Evolutionary conservation across 2,329 filamentous ascomycete species (phyloP), one percentile per base, ranked within the genome.

Genomic region (Hymenoscyphus albidus): DNA sequence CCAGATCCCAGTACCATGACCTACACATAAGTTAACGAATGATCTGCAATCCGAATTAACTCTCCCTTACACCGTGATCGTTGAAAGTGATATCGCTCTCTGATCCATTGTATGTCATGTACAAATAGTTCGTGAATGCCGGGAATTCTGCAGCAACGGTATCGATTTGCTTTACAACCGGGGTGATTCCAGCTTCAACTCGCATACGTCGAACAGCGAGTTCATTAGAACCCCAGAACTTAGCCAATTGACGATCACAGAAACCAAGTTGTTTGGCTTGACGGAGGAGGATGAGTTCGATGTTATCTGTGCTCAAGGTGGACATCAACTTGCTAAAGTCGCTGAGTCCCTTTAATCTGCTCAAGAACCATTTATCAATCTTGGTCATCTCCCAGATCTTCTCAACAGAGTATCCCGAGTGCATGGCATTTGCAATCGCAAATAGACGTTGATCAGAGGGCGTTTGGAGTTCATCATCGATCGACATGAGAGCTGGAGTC

Each of bases 311-410:
- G 68, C 76, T 84, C 78, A 88, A 91, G 58, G 81, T 82, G 65
- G 84, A 82, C 87, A 97, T 91, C 31, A 84, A 77, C 79, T 93
- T 94, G 75, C 88, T 88, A 72, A 98, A 97, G 80, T 97, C 86
- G 78, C 88, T 96, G 10, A 99, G 82, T 35, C 90, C 89, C 85
- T 96, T 96, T 64, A 99, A 87, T 77, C 92, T 93, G 78, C 86
- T 88, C 70, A 99, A 80, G 83, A 98, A 99, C 95, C 95, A 99
- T 79, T 96, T 97, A 81, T 98, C 95, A 73, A 99, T 99, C 80
- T 94, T 93, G 74, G 95, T 99, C 81, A 98, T 84, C 77, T 97
- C 91, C 93, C 93, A 97, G 76, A 99, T 97, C 80, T 96, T 95
- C 75, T 98, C 91, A 42, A 98, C 93, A 3, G 87, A 89, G 80